phyloP scores from a whole-genome alignment of 805 yeast genomes.

The Gaillardinia entomophila region DNA sequence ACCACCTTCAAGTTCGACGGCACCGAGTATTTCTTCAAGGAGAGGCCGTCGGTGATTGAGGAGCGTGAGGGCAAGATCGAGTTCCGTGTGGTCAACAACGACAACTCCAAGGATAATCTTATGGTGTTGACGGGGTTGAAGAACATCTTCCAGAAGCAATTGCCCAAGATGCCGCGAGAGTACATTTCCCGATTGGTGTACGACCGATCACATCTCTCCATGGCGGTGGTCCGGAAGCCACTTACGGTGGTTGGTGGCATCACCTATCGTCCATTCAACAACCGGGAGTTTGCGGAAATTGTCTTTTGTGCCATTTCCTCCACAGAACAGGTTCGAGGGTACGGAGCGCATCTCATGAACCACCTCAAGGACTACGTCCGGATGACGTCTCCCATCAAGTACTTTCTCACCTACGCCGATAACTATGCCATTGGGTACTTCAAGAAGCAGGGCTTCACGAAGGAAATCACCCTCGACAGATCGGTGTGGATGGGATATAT shows the following conservation, averaged over 20 bases:
- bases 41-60: slow-evolving; percentile 89
- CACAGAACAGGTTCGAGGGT: slow-evolving; percentile 96
- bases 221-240: slow-evolving; percentile 93
- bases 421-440: slow-evolving; percentile 98
- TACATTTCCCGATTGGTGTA: slow-evolving; percentile 92
- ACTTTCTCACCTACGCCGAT: slow-evolving; percentile 94
- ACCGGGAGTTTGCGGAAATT: slow-evolving; percentile 91
- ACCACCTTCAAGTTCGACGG: slow-evolving; percentile 69
- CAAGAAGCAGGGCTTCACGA: slow-evolving; percentile 96
- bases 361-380: slow-evolving; percentile 94
- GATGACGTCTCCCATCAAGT: slow-evolving; percentile 76
- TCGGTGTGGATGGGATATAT: slow-evolving; percentile 97
- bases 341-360: slow-evolving; percentile 98
- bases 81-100: slow-evolving; percentile 94
- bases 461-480: slow-evolving; percentile 82
- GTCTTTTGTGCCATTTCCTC: slow-evolving; percentile 97
- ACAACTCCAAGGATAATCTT: slow-evolving; percentile 77
- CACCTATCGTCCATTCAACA: slow-evolving; percentile 90
- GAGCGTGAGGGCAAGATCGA: slow-evolving; percentile 91
- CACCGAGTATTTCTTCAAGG: slow-evolving; percentile 73
- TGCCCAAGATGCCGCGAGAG: slow-evolving; percentile 98
- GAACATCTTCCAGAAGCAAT: slow-evolving; percentile 93
- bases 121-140: slow-evolving; percentile 92
- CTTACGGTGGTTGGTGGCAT: slow-evolving; percentile 97
- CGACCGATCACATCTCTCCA: slow-evolving; percentile 89